A percentile compares a stretch with the other conserved stretches of the same genome.
phyloP scores from a whole-genome alignment of 1,139 yeast genomes.

The Tardiomyces blankii region DNA sequence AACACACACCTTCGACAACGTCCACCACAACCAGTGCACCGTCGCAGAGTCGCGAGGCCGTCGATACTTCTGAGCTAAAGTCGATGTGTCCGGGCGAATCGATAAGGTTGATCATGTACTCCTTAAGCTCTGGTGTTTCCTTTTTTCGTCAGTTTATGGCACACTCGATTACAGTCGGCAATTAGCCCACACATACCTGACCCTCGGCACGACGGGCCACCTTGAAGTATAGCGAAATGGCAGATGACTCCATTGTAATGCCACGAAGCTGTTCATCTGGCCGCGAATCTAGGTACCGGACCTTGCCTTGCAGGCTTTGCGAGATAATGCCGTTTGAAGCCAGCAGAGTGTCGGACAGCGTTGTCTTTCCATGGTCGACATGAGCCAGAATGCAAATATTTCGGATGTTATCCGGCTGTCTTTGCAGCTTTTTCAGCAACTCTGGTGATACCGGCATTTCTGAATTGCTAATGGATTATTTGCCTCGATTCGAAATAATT shows the following conservation, averaged over 20 bases:
- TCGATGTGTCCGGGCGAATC: constrained; percentile 99
- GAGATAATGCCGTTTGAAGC: constrained; percentile 97
- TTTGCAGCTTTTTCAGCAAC: constrained; percentile 55
- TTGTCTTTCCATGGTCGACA: constrained; percentile 97
- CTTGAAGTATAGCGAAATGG: constrained; percentile 85
- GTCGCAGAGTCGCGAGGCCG: constrained; percentile 91
- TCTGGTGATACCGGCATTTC: constrained; percentile 39
- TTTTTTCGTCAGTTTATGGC: constrained; percentile 4
- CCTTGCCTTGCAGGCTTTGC: constrained; percentile 89
- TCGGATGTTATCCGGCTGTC: constrained; percentile 56
- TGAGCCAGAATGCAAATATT: constrained; percentile 96
- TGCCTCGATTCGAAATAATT: not conserved
- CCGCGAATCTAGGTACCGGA: constrained; percentile 83
- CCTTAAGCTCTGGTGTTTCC: constrained; percentile 37
- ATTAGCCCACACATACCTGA: not conserved
- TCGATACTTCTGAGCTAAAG: constrained; percentile 90
- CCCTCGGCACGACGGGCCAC: constrained; percentile 5
- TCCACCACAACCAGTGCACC: constrained; percentile 94
- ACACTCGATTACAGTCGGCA: not conserved
- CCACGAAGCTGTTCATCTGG: constrained; percentile 96
- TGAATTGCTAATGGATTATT: not conserved
- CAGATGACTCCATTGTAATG: constrained; percentile 92
- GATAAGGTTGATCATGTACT: constrained; percentile 79
- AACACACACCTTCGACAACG: constrained; percentile 96
- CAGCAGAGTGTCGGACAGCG: constrained; percentile 79